Percentiles rank a stretch among this genome's conserved stretches.
Conservation (phyloP, 257 asterid genomes). For the Solanum piurae region DNA sequence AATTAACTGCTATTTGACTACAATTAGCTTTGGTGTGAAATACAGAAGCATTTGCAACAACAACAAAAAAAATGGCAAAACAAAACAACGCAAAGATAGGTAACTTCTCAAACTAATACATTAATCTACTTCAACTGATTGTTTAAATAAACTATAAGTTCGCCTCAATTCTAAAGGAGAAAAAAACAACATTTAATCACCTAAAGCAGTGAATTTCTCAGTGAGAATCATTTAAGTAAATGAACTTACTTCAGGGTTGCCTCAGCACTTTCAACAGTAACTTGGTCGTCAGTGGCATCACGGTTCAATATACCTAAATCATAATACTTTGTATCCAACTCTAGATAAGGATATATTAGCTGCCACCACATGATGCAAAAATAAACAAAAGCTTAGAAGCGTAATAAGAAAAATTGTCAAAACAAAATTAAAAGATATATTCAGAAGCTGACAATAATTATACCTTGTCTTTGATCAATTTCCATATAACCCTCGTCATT, state of each 20-base stretch:
- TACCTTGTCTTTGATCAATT: conserved; percentile 82
- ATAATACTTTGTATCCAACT: conserved; percentile 75
- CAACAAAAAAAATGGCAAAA: background rate
- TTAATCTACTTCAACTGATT: background rate
- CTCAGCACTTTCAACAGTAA: conserved; percentile 88
- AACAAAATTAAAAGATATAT: background rate
- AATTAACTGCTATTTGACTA: background rate
- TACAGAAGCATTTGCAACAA: background rate
- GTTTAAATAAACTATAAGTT: background rate
- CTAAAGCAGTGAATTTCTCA: background rate
- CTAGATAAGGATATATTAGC: conserved; percentile 78
- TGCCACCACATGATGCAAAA: conserved; percentile 17
- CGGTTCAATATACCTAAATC: conserved; percentile 85
- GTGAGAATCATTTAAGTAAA: background rate
- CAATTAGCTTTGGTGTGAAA: background rate
- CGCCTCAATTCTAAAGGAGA: background rate
- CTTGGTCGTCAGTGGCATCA: conserved; percentile 72
- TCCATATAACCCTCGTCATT: conserved; percentile 92
- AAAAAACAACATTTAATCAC: background rate
- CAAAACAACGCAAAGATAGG: background rate
- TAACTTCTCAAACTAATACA: background rate
- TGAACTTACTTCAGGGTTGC: conserved; percentile 78
- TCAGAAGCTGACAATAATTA: background rate
- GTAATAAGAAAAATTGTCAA: background rate
- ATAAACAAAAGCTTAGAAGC: background rate